A percentile compares a stretch with the other conserved stretches of the same genome.
Evolutionary conservation across 768 basidiomycete genomes (phyloP).

Genomic region (Tricholoma saponaceum): DNA sequence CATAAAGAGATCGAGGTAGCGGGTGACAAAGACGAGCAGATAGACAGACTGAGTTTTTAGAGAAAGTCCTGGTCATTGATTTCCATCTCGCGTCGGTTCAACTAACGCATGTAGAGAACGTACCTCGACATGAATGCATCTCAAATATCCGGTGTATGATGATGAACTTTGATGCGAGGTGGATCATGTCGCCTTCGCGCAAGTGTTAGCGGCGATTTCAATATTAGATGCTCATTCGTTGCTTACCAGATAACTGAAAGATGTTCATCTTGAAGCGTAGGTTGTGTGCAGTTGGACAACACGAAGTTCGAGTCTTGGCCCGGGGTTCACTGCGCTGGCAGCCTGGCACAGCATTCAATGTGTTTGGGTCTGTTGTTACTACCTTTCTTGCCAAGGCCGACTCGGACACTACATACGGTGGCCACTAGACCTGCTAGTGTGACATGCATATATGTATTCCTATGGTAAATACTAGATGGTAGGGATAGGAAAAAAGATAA

Average conservation of each 20-base stretch:
- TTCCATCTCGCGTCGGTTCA: not conserved
- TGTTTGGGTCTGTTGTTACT: too few species aligned
- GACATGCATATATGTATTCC: too few species aligned
- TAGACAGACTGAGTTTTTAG: not conserved
- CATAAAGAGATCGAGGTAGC: constrained; percentile 6
- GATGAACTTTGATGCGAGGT: not conserved
- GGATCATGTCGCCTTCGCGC: not conserved
- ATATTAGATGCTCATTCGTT: not conserved
- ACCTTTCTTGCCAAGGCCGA: too few species aligned
- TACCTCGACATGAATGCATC: not conserved
- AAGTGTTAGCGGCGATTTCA: not conserved
- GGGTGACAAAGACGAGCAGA: constrained; percentile 4
- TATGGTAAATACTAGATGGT: too few species aligned
- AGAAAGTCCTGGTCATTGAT: not conserved
- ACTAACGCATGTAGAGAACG: not conserved
- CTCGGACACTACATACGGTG: too few species aligned
- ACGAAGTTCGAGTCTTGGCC: too few species aligned
- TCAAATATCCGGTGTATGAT: not conserved
- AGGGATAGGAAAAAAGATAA: too few species aligned
- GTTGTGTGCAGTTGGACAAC: too few species aligned
- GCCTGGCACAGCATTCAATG: too few species aligned
- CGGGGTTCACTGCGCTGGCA: too few species aligned
- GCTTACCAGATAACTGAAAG: not conserved
- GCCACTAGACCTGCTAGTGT: too few species aligned
- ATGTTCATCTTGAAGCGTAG: not conserved